phyloP scores from a whole-genome alignment of 2,329 filamentous ascomycete genomes.

The Aspergillus arachidicola region DNA sequence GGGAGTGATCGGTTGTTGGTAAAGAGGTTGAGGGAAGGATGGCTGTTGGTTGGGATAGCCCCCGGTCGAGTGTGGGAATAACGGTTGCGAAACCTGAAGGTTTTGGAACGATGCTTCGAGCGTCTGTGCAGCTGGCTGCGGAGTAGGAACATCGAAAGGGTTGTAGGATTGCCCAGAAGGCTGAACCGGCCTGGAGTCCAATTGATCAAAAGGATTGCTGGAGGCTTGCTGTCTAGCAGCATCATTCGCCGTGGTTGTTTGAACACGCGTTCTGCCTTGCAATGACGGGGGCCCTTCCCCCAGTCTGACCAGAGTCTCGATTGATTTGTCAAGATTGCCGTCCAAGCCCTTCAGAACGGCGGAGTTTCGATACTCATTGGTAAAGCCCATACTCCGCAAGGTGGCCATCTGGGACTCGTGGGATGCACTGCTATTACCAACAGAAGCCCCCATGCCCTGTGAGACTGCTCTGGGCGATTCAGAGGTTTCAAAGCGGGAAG shows the following conservation, averaged over 20 bases:
- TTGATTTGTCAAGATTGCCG: slow-evolving; percentile 81
- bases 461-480: slow-evolving; percentile 33
- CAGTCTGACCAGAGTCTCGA: slow-evolving; percentile 81
- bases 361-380: slow-evolving; percentile 77
- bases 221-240: slow-evolving; percentile 38
- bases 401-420: slow-evolving; percentile 75
- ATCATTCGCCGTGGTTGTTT: slow-evolving; percentile 16
- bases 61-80: slow-evolving; percentile 77
- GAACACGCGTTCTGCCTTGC: slow-evolving; percentile 58
- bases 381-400: slow-evolving; percentile 89
- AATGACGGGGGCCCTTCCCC: slow-evolving; percentile 64
- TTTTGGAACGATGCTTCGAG: slow-evolving; percentile 74
- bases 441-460: slow-evolving; percentile 66
- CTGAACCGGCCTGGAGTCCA: slow-evolving; percentile 41
- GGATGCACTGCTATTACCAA: slow-evolving; percentile 51
- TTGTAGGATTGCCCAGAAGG: slow-evolving; percentile 57
- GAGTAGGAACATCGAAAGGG: slow-evolving; percentile 62
- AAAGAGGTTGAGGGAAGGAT: slow-evolving; percentile 40
- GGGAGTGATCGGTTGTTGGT: slow-evolving; percentile 49
- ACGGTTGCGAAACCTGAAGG: slow-evolving; percentile 69
- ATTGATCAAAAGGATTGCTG: slow-evolving; percentile 69
- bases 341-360: slow-evolving; percentile 79
- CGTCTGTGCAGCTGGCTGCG: slow-evolving; percentile 31
- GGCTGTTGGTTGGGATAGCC: slow-evolving; percentile 53
- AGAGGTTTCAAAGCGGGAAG: slow-evolving; percentile 26